Conservation (phyloP, 352 stramenopile genomes). For the Blastocystis sp. region DNA sequence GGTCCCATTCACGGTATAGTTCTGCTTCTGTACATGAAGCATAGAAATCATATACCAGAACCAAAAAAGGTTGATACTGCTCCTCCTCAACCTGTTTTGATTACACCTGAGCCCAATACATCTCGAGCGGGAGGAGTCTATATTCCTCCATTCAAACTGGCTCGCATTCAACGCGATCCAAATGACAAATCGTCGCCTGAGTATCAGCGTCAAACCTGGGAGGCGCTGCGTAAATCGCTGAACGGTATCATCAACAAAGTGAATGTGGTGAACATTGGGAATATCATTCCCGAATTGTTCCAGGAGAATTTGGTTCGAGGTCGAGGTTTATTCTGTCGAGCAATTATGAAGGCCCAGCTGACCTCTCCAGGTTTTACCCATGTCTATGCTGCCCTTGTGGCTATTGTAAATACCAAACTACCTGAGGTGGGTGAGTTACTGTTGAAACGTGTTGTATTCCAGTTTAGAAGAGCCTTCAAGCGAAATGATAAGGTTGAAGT, state of each 20-base stretch:
- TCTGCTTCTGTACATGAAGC: too few species aligned
- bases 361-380: slow-evolving; percentile 90
- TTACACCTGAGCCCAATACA: slow-evolving; percentile 66
- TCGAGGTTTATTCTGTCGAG: slow-evolving; percentile 86
- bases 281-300: slow-evolving; percentile 81
- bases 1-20: neutral
- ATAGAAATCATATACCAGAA: too few species aligned
- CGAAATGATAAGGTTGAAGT: slow-evolving; percentile 85
- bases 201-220: slow-evolving; percentile 88
- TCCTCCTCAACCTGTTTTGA: neutral
- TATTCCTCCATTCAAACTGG: slow-evolving; percentile 86
- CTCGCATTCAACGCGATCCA: slow-evolving; percentile 73
- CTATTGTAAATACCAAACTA: slow-evolving; percentile 98
- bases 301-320: slow-evolving; percentile 93
- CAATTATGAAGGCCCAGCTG: slow-evolving; percentile 91
- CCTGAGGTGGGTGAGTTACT: slow-evolving; percentile 93
- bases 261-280: slow-evolving; percentile 72
- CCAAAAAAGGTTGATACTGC: neutral
- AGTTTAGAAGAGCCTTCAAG: slow-evolving; percentile 91
- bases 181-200: slow-evolving; percentile 76
- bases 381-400: slow-evolving; percentile 91
- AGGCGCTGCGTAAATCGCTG: slow-evolving; percentile 90
- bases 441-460: slow-evolving; percentile 86
- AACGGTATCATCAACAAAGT: slow-evolving; percentile 97
- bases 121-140: slow-evolving; percentile 84